These are phyloP conservation scores for Asterella californica DNA, from an alignment of 225 moss, liverwort and hornwort species.

Conservation along the genomic window DNA sequence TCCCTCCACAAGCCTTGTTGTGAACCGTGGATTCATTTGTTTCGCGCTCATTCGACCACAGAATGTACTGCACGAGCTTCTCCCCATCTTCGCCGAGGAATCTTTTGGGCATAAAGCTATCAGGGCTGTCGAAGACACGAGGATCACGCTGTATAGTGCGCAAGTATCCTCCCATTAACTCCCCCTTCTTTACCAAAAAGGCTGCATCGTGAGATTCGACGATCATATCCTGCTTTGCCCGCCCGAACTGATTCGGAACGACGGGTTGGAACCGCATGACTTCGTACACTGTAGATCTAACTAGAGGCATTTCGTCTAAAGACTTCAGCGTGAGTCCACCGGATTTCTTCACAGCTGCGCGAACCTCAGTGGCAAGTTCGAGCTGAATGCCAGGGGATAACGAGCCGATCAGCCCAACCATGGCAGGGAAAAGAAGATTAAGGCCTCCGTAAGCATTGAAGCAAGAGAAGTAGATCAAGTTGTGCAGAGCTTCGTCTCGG, in stretches of 20 bases:
- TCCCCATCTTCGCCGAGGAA: slow-evolving; percentile 59
- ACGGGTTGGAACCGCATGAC: slow-evolving; percentile 39
- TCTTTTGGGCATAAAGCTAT: slow-evolving; percentile 43
- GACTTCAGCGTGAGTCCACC: slow-evolving; percentile 27
- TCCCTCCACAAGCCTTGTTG: slow-evolving; percentile 59
- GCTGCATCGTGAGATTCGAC: slow-evolving; percentile 56
- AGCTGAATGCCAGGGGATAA: slow-evolving; percentile 41
- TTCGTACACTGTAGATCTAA: slow-evolving; percentile 46
- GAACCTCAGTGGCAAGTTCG: slow-evolving; percentile 44
- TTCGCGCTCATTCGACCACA: slow-evolving; percentile 62
- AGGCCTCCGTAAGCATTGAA: slow-evolving; percentile 58
- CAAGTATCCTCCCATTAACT: slow-evolving; percentile 48
- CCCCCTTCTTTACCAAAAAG: slow-evolving; percentile 48
- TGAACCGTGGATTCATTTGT: slow-evolving; percentile 26
- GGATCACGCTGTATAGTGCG: slow-evolving; percentile 48
- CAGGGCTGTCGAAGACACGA: slow-evolving; percentile 34
- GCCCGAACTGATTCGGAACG: slow-evolving; percentile 55
- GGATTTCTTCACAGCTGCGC: slow-evolving; percentile 17
- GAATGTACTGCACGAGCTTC: slow-evolving; percentile 41
- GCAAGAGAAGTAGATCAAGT: slow-evolving; percentile 48
- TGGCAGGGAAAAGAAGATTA: slow-evolving; percentile 44
- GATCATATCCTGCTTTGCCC: slow-evolving; percentile 47
- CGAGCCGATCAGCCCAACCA: slow-evolving; percentile 17
- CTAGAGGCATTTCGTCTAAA: slow-evolving; percentile 42
- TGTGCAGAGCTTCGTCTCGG: slow-evolving; percentile 47